Evolutionary conservation across 352 stramenopile species (phyloP), one percentile per base, ranked within the genome.

Genomic region (Pythium monospermum): DNA sequence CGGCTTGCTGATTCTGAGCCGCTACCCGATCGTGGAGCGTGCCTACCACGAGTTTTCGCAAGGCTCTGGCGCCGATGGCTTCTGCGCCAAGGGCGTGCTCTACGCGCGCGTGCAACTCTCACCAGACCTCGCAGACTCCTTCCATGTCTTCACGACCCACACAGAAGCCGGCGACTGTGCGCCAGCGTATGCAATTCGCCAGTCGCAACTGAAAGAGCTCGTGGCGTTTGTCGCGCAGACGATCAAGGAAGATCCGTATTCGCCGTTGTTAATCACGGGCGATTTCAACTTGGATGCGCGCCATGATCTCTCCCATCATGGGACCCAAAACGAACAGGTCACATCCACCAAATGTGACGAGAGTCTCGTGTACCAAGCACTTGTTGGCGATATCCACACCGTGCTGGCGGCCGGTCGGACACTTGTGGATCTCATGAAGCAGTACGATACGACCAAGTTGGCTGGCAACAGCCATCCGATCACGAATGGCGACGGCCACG

Each of bases 91-190:
- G 39, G 82, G 82, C 22, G 78, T 86, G 19, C 69, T 89, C 6
- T 89, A 89, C 53, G 78, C 82, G 30, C 77, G 75, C 22, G 67
- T 92, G 37, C 82, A 92, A 58, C 64, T 90, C 35, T 86, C 77
- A 3, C 71, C 73, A 2, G 71, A 86, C 38, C 53, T 85, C 15
- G 67, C 72, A 4, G 76, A 91, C 58, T 87, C 69, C 28, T 59
- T 91, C 21, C 77, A 89, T 40, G 75, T 92, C n/a, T 92, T 92
- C 50, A 89, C 76, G 26, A 92, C 82, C n/a, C 82, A 92, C 53
- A 92, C 82, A 13, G 74, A 92, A 57, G 79, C 82, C 1, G 79
- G 82, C 21, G 76, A 90, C 41, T 57, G 69, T 15, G 18, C 50
- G 12, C 58, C 55, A 3, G 68, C 80, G 41, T 83, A 76, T 49